phyloP scores from a whole-genome alignment of 2,329 filamentous ascomycete species.

The Xylaria sp. region DNA sequence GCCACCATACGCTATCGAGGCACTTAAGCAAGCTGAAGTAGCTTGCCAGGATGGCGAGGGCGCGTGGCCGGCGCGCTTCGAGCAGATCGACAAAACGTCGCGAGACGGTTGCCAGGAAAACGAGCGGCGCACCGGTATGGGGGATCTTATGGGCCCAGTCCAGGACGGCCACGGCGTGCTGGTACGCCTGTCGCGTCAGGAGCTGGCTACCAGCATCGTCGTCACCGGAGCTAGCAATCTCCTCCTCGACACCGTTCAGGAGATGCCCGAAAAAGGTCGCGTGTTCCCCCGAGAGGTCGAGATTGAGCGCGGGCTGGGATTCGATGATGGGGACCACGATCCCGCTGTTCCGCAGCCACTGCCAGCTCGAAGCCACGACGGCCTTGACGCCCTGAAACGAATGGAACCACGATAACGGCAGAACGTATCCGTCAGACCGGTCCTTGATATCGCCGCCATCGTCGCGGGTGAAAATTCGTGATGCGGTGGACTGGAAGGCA shows the following conservation, averaged over 20 bases:
- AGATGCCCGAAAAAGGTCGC: constrained; percentile 64
- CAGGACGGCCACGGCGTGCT: constrained; percentile 66
- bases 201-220: constrained; percentile 20
- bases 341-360: constrained; percentile 61
- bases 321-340: constrained; percentile 65
- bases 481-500: constrained; percentile 67
- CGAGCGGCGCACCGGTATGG: constrained; percentile 59
- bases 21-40: constrained; percentile 68
- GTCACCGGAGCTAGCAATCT: constrained; percentile 44
- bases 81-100: constrained; percentile 64
- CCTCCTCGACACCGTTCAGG: constrained; percentile 59
- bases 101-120: constrained; percentile 67
- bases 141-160: constrained; percentile 68
- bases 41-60: constrained; percentile 65
- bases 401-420: constrained; percentile 68
- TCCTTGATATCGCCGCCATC: constrained; percentile 47
- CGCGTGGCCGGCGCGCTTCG: constrained; percentile 60
- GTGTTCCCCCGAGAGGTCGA: constrained; percentile 57
- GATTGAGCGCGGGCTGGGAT: constrained; percentile 63
- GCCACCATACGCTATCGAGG: constrained; percentile 69
- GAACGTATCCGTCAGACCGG: constrained; percentile 50
- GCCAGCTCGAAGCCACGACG: constrained; percentile 66
- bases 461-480: constrained; percentile 63
- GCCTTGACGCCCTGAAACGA: constrained; percentile 70
- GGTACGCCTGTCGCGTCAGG: constrained; percentile 58